A percentile compares a stretch with the other conserved stretches of the same genome.
Conservation (phyloP, 2,329 filamentous ascomycete species). For the Lizonia empirigonia region DNA sequence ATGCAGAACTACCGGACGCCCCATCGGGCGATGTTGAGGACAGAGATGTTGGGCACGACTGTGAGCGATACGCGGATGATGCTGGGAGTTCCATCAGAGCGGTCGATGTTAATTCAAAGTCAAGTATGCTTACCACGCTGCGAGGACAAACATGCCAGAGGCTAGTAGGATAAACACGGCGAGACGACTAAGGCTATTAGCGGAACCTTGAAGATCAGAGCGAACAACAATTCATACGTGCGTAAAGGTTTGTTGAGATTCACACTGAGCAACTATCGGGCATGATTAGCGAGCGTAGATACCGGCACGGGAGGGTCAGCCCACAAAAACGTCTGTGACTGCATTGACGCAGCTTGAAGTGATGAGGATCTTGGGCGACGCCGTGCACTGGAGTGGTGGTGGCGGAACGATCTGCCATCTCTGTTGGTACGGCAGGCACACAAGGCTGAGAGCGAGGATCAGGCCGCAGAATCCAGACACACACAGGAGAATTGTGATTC, state of each 20-base stretch:
- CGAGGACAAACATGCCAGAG: slow-evolving; percentile 20
- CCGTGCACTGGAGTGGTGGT: slow-evolving; percentile 12
- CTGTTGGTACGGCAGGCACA: slow-evolving; percentile 10
- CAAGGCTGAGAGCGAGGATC: slow-evolving; percentile 11
- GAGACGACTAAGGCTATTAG: slow-evolving; percentile 2
- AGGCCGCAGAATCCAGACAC: slow-evolving; percentile 8
- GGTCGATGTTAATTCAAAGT: rapidly evolving
- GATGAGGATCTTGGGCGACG: slow-evolving; percentile 17
- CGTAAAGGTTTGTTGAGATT: slow-evolving; percentile 16
- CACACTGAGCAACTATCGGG: slow-evolving; percentile 18
- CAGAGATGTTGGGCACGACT: slow-evolving; percentile 15
- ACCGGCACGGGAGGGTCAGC: not conserved
- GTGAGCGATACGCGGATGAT: slow-evolving; percentile 20
- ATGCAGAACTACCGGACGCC: slow-evolving; percentile 20
- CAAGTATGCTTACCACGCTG: slow-evolving; percentile 7
- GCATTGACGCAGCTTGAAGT: slow-evolving; percentile 20
- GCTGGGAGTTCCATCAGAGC: not conserved
- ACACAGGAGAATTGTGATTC: slow-evolving; percentile 13
- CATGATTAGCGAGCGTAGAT: not conserved
- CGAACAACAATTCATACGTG: slow-evolving; percentile 7
- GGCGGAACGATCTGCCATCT: slow-evolving; percentile 14
- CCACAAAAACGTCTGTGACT: slow-evolving; percentile 14
- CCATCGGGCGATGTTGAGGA: slow-evolving; percentile 23
- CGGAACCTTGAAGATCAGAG: rapidly evolving
- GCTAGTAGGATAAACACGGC: slow-evolving; percentile 16